Base-by-base conservation (phyloP, 2,329 filamentous ascomycete genomes). In the Scedosporium aurantiacum region DNA sequence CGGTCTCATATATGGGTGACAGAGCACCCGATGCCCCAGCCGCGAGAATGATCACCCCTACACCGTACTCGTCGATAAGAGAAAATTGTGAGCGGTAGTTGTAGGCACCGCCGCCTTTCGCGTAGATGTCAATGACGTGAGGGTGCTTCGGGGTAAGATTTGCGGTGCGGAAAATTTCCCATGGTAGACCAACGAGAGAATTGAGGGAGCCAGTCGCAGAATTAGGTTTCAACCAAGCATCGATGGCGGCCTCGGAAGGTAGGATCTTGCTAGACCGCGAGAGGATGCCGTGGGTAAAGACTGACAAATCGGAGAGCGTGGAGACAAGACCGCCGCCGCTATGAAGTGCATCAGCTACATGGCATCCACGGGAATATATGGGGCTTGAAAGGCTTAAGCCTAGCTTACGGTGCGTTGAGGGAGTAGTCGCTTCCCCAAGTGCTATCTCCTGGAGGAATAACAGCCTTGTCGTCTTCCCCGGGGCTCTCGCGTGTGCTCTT, bases 251-350 rank as follows among this genome's bases (percentile, higher is more conserved):
- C 0, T 66, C 60, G 0, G 67, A 67, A 14, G 50, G 50, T 12
- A 57, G 28, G 8, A 70, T 37, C 18, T 68, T 64, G 4, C 72
- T 50, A 0, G 65, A 67, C 2, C 69, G 64, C 1, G 69, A 67
- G 1, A 75, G 69, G 0, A 74, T 64, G 1, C 64, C 63, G n/a
- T 68, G 63, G 1, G 67, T 63, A 27, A 75, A 67, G 2, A 61
- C 67, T 10, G 67, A 67, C 0, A 75, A 61, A 21, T 75, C 72
- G 2, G 70, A 69, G 1, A 70, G 57, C 0, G 72, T 70, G 0
- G 73, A 75, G 0, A 74, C 70, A 0, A 75, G 62, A 0, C 73
- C 73, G 1, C 72, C 73, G 14, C 67, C 70, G 1, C 71, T 74
- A 23, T 1, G 8, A 14, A 4, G 16, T 55, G 23, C 21, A 18